Base-by-base conservation (phyloP, 2,329 filamentous ascomycete species). In the Paracoccidioides brasiliensis region DNA sequence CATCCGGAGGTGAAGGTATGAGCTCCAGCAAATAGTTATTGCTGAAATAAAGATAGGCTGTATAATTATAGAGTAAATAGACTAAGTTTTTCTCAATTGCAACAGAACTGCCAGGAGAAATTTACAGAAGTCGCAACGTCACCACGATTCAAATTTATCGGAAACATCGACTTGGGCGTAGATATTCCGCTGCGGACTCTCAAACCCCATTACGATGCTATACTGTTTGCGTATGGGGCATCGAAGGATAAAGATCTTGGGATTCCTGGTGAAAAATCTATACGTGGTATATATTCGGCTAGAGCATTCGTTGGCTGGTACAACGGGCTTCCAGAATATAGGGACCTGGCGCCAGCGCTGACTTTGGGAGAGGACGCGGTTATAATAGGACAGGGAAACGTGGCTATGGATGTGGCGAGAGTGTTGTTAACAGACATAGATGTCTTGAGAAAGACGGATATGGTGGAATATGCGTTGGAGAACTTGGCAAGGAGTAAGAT, bases 261-360 rank as follows among this genome's bases (percentile, higher is more conserved):
- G 0, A 83, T 98, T 40, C 83, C 86, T 0, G 90, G 91, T 7
- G 93, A 98, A 57, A 60, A 66, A 65, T 78, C 84, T 3, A 69
- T 72, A 5, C 73, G 93, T 5, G 88, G 88, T 2, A 82, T 97
- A 15, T 85, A 90, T 67, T 95, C 90, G 6, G 93, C 93, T 2
- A 82, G 93, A 33, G 85, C 90, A 42, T 96, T 97, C 68, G 93
- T 98, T 1, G 93, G 90, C 15, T 98, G 93, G 93, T 98, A 98
- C 71, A 98, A 98, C 69, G 93, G 93, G 2, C 78, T 95, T 2
- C 93, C 93, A 0, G 87, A 94, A 63, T 87, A 87, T 66, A 80
- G 85, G 22, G 70, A 79, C 62, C 73, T 95, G 6, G 74, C 79
- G n/a, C 87, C 90, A 0, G 80, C 89, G 65, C 77, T 97, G 32